Conservation (phyloP, 108 stramenopile species). For the Skeletonema grethae region DNA sequence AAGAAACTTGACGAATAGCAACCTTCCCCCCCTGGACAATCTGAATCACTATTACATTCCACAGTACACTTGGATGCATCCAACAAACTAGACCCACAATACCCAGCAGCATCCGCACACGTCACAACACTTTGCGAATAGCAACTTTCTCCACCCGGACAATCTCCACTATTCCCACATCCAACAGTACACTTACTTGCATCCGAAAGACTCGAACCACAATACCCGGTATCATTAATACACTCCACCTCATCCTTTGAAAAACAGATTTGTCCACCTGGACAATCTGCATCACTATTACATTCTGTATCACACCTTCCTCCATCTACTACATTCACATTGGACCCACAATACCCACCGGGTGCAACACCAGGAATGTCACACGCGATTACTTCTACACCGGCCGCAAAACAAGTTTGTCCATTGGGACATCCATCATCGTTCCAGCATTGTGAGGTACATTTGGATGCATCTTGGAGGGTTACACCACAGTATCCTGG, state of each 20-base stretch:
- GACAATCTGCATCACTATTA: not conserved
- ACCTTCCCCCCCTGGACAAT: not conserved
- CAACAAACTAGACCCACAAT: not conserved
- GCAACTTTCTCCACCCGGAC: not conserved
- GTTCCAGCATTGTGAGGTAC: no score
- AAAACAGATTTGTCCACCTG: constrained; percentile 8
- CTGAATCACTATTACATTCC: not conserved
- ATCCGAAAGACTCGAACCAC: not conserved
- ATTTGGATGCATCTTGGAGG: no score
- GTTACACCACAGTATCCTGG: no score
- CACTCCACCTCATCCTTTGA: not conserved
- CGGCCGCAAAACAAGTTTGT: no score
- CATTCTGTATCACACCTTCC: not conserved
- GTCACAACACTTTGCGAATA: not conserved
- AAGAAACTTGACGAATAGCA: not conserved
- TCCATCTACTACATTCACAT: not conserved
- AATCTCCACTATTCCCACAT: not conserved
- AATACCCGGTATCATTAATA: not conserved
- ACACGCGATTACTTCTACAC: no score
- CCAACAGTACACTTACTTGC: not conserved
- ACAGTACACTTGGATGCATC: not conserved
- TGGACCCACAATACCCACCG: not conserved
- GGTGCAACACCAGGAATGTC: no score
- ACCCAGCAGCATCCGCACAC: not conserved
- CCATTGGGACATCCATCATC: no score